Evolutionary conservation across 108 stramenopile genomes (phyloP), one percentile per base, ranked within the genome.

Genomic region (Skeletonema tropicum): DNA sequence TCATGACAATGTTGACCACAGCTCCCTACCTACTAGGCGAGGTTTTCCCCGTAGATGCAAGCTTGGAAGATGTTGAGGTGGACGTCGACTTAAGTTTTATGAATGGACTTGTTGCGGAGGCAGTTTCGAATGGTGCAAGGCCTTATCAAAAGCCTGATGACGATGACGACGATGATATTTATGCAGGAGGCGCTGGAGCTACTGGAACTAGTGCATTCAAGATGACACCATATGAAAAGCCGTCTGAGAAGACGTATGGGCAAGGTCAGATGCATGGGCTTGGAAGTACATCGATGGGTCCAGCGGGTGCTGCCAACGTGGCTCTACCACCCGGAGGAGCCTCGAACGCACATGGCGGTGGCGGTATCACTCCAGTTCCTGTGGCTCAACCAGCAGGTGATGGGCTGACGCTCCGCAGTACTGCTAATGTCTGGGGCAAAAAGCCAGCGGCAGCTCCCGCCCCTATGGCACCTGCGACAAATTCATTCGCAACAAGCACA

Each of bases 41-140:
- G 35, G 92, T 98, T 12, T 87, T 99, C 9, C 99, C 99, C 19
- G 94, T 98, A 29, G 99, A 98, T 85, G 97, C 98, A 6, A 83
- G 83, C 60, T 94, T 92, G 61, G 98, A 98, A 77, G 97, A 93
- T 73, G 75, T 94, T 5, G 88, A 96, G 38, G 96, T 96, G 5
- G 99, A 98, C 78, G 84, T 86, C 57, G 86, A 89, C 66, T 75
- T 99, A 61, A 75, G 83, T 73, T 98, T 98, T 79, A 66, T 99
- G 66, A 88, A 98, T 77, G 87, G 88, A 2, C 90, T 83, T 64
- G 97, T 98, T 42, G 73, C 89, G 32, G 80, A 95, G 58, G 97
- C 97, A 13, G 64, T 97, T 25, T 75, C 86, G 4, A 89, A 85
- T 31, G 99, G 99, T 42, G 97, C 97, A 12, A 73, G 85, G 45